Evolutionary conservation across 2,329 filamentous ascomycete genomes (phyloP).

Genomic region (Calonectria pteridis): DNA sequence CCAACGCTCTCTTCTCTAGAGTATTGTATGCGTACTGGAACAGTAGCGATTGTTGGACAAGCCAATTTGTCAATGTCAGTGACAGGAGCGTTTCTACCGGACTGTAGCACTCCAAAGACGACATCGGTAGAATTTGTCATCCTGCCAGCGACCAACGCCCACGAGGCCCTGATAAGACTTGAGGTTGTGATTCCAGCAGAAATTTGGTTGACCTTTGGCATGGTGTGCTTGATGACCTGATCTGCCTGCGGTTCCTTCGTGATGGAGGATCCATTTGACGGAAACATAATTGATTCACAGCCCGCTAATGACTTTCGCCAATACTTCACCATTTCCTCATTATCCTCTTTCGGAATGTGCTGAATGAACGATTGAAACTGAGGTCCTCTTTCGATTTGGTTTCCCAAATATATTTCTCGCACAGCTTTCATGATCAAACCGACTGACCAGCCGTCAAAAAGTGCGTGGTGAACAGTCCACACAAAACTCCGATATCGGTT

Average conservation of each 20-base stretch:
- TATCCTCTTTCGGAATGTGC: neutral
- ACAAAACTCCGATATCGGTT: conserved; percentile 26
- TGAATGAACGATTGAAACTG: conserved; percentile 21
- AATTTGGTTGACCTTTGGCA: neutral
- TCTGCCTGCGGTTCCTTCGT: conserved; percentile 10
- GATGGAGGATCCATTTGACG: conserved; percentile 4
- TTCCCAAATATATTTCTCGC: conserved; percentile 14
- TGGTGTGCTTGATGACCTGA: neutral
- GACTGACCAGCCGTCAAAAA: conserved; percentile 48
- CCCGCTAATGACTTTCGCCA: conserved; percentile 13
- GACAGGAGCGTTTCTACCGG: conserved; percentile 41
- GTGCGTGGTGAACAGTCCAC: conserved; percentile 44
- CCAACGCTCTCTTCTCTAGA: conserved; percentile 46
- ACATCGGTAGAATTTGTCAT: conserved; percentile 37
- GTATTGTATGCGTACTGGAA: conserved; percentile 36
- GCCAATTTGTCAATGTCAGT: conserved; percentile 35
- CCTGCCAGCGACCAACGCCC: conserved; percentile 39
- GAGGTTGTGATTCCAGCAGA: conserved; percentile 15
- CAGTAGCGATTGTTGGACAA: conserved; percentile 26
- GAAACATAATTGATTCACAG: conserved; percentile 10
- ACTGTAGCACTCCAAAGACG: conserved; percentile 40
- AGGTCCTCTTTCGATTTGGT: neutral
- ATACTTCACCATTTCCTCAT: neutral
- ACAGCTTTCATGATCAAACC: conserved; percentile 32
- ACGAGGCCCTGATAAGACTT: conserved; percentile 42